Base-by-base conservation (phyloP, 345 rosid species). In the Excoecaria agallocha region DNA sequence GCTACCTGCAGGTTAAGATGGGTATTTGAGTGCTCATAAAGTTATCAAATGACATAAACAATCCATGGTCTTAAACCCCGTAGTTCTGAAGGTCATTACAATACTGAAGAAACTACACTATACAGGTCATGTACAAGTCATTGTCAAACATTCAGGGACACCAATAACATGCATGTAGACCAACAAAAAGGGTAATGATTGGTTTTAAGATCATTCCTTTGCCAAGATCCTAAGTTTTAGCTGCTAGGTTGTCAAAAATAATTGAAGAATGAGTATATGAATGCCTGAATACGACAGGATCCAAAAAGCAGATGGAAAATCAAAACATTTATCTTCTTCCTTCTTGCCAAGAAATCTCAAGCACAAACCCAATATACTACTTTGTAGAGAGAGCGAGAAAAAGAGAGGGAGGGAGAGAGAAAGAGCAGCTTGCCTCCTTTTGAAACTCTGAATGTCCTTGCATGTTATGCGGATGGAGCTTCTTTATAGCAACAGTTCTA, bases 401-500 rank as follows among this genome's bases (percentile, higher is more conserved):
- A 2, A 59, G 46, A 8, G 37, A 70, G 59, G 45, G 9, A 4
- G 7, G 8, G 48, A 38, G 25, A 59, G 50, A 62, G 71, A 71
- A 43, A 74, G 52, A 72, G 63, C 62, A 35, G 67, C 76, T 57
- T n/a, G 88, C 93, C 90, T 91, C 96, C 72, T 85, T 84, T 68
- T 87, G 90, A 81, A 89, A 91, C 81, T 85, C 87, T 22, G 80
- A 82, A 61, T 85, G 89, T 71, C 91, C 86, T 82, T 89, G 92
- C 89, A 82, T 79, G 83, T 86, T 85, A 69, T 87, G 82, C 19
- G 87, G 84, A 84, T 88, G 78, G 66, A 89, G 81, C 82, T 76
- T 83, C 80, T 89, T 91, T 77, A 88, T 82, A 15, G 92, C 92
- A 43, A 91, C 92, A 65, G 93, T 91, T 85, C 92, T 84, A 63